Evolutionary conservation across 192 early-diverging fungal genomes (phyloP).

Genomic region (Backusella tuberculispora): DNA sequence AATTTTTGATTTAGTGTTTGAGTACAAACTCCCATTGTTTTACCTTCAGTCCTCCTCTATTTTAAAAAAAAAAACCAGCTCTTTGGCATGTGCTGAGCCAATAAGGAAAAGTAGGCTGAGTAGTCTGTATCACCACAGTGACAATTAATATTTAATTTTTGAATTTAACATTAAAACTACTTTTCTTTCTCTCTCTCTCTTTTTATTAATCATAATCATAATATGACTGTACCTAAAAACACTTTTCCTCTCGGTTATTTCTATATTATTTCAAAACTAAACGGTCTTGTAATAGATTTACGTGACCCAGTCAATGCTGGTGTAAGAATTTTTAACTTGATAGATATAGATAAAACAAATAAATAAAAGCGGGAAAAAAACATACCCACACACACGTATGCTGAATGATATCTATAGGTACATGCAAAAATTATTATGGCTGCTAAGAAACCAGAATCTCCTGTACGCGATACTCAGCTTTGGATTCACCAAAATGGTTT

Average conservation of each 20-base stretch:
- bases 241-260: constrained; percentile 41
- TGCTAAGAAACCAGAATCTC: constrained; percentile 10
- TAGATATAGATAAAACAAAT: neutral
- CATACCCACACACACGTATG: neutral
- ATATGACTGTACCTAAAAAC: constrained; percentile 26
- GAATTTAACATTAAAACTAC: neutral
- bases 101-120: neutral
- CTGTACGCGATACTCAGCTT: constrained; percentile 38
- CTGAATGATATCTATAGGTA: constrained; percentile 4
- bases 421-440: constrained; percentile 23
- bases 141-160: constrained; percentile 5
- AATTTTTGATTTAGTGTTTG: neutral
- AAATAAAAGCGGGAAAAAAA: neutral
- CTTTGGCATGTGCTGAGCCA: neutral
- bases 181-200: constrained; percentile 1
- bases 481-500: constrained; percentile 40
- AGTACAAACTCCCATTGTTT: neutral
- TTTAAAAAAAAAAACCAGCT: neutral
- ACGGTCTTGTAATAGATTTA: constrained; percentile 34
- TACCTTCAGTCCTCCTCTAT: neutral
- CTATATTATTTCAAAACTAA: constrained; percentile 34
- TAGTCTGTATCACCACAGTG: neutral
- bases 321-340: constrained; percentile 21
- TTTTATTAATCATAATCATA: neutral
- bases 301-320: constrained; percentile 9